Conservation (phyloP, 2,329 filamentous ascomycete genomes). For the Hymenoscyphus occultus region DNA sequence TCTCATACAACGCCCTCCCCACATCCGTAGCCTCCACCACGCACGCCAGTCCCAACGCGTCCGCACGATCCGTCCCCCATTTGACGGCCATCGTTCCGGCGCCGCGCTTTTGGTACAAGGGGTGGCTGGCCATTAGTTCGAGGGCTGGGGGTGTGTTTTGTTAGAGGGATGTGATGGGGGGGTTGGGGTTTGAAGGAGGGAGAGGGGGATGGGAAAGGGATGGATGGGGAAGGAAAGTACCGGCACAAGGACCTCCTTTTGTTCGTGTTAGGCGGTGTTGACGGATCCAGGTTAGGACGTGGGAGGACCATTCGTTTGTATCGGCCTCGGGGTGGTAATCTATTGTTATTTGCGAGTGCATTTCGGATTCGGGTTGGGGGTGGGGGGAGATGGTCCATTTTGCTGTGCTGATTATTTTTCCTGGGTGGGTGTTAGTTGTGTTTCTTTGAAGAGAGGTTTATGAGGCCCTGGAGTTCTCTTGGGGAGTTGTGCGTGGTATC, state of each 20-base stretch:
- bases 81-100: slow-evolving; percentile 38
- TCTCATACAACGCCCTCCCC: slow-evolving; percentile 24
- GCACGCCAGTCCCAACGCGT: slow-evolving; percentile 12
- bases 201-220: background rate
- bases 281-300: slow-evolving; percentile 17
- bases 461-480: too few relatives aligned
- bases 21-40: slow-evolving; percentile 17
- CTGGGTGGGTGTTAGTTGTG: slow-evolving; percentile 5
- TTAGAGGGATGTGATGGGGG: too few relatives aligned
- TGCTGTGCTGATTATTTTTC: slow-evolving; percentile 21
- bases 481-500: too few relatives aligned
- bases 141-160: slow-evolving; percentile 30
- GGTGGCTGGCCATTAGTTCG: slow-evolving; percentile 37
- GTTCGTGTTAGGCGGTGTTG: slow-evolving; percentile 16
- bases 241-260: slow-evolving; percentile 18
- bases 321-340: slow-evolving; percentile 24
- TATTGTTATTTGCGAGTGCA: slow-evolving; percentile 16
- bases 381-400: slow-evolving; percentile 21
- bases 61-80: slow-evolving; percentile 39
- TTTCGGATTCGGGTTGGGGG: slow-evolving; percentile 17
- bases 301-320: slow-evolving; percentile 21
- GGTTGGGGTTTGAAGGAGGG: background rate
- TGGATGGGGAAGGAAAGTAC: slow-evolving; percentile 13
- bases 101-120: slow-evolving; percentile 38
- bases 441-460: too few relatives aligned